Evolutionary conservation across 2,329 filamentous ascomycete species (phyloP), one percentile per base, ranked within the genome.

Genomic region (Penicillium verrucosum): DNA sequence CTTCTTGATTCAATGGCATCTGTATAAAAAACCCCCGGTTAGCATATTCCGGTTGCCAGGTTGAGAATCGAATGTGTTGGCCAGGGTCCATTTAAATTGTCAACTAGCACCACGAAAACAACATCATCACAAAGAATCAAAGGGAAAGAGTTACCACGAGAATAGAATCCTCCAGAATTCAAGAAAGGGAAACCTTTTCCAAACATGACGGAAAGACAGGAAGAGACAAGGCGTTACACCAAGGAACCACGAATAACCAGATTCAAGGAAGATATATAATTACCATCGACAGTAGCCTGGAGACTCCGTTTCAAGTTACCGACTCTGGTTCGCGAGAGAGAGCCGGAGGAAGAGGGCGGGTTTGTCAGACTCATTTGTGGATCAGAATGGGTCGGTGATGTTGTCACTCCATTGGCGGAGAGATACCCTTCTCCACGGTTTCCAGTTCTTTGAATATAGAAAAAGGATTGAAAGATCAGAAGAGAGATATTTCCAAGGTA

Each of bases 251-350:
- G 32, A 55, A 36, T 55, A 44, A n/a, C 34, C 45, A 58, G 51
- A 34, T 47, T 52, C 34, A 62, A 59, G 58, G 54, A 56, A 60
- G 30, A 43, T 54, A 60, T 52, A 57, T 62, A 69, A 71, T 76
- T 77, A 79, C 77, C 77, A 70, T 79, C 77, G 63, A 77, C 74
- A 65, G 72, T 69, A 60, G 73, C 70, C 68, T 77, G 76, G 53
- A 77, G 68, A 60, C 66, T 74, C 66, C 75, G 73, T 68, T 78
- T 78, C 61, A 75, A 65, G 56, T 67, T 70, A 61, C 67, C 66
- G 54, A 68, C 65, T 66, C 70, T 70, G 63, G 73, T 67, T 60
- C 70, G 69, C 57, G 73, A 69, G 64, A 74, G 65, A 54, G 73
- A 70, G 56, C 72, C 73, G 64, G 70, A 70, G 64, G 70, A 70